Percentiles rank a stretch among this genome's conserved stretches.
phyloP scores from a whole-genome alignment of 345 rosid genomes.

The Eucalyptus camaldulensis region DNA sequence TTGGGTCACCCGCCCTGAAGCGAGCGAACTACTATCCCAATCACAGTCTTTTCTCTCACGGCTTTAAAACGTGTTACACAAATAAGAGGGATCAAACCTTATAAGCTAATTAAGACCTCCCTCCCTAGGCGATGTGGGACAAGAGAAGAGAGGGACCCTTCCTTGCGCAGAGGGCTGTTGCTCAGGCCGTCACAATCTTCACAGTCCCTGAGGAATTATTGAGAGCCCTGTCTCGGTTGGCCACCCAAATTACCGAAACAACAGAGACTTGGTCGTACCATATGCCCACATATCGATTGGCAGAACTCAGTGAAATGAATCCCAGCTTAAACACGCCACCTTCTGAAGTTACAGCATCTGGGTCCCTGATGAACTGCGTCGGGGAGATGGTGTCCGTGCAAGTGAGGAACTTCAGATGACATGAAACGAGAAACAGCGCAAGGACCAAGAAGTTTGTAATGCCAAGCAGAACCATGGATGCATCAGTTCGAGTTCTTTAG shows the following conservation, averaged over 20 bases:
- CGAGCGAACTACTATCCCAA: too few relatives aligned
- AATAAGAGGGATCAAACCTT: too few relatives aligned
- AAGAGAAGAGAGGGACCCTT: too few relatives aligned
- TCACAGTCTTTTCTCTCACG: too few relatives aligned
- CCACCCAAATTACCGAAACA: conserved; percentile 36
- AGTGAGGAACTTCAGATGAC: background rate
- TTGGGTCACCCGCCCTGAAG: too few relatives aligned
- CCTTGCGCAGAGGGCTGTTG: too few relatives aligned
- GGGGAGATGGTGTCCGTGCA: conserved; percentile 15
- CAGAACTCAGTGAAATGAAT: conserved; percentile 27
- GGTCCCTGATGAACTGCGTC: conserved; percentile 15
- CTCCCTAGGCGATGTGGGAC: too few relatives aligned
- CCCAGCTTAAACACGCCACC: conserved; percentile 23
- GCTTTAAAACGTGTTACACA: too few relatives aligned
- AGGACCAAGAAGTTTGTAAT: background rate
- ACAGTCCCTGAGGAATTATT: conserved; percentile 37
- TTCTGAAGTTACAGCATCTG: conserved; percentile 15
- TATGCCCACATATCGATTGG: conserved; percentile 28
- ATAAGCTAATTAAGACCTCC: too few relatives aligned
- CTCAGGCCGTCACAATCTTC: background rate
- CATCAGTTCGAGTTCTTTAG: background rate
- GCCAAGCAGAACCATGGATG: background rate
- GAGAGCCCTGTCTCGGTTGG: conserved; percentile 29
- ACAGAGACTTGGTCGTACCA: conserved; percentile 20
- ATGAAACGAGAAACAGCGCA: background rate